phyloP scores from a whole-genome alignment of 768 basidiomycete species.

The Russula foetens region DNA sequence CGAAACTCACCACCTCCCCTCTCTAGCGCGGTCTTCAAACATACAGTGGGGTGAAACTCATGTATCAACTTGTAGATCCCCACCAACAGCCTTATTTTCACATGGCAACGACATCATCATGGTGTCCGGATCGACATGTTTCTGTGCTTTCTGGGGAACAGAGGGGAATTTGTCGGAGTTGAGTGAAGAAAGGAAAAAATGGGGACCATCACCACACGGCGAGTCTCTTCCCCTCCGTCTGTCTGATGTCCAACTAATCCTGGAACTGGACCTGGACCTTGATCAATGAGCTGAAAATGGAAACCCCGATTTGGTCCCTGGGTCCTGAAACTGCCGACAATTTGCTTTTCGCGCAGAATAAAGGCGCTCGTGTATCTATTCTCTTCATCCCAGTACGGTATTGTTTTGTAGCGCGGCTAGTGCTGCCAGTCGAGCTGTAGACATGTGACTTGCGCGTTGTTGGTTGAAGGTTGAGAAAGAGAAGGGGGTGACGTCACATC shows the following conservation, averaged over 20 bases:
- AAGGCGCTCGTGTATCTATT: too few species aligned
- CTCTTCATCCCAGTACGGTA: too few species aligned
- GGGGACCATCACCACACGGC: too few species aligned
- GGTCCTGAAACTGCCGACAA: background rate
- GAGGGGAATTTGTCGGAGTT: too few species aligned
- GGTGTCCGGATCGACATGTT: too few species aligned
- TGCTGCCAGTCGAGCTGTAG: background rate
- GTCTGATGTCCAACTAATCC: background rate
- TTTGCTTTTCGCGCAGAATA: background rate
- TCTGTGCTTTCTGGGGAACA: too few species aligned
- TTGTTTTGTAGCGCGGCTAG: background rate
- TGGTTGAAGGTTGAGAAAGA: background rate
- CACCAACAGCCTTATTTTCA: background rate
- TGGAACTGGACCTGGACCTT: background rate
- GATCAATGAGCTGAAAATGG: background rate
- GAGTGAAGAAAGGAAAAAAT: too few species aligned
- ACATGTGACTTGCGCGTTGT: background rate
- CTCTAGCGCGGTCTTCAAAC: background rate
- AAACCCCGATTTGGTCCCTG: background rate
- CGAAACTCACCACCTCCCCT: background rate
- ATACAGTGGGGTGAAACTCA: too few species aligned
- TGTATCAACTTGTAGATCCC: background rate
- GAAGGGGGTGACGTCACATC: constrained; percentile 1
- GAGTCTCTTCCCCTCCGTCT: background rate
- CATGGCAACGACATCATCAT: background rate